These are phyloP conservation scores for Evernia prunastri DNA, from an alignment of 495 filamentous ascomycete species.

Conservation along the genomic window DNA sequence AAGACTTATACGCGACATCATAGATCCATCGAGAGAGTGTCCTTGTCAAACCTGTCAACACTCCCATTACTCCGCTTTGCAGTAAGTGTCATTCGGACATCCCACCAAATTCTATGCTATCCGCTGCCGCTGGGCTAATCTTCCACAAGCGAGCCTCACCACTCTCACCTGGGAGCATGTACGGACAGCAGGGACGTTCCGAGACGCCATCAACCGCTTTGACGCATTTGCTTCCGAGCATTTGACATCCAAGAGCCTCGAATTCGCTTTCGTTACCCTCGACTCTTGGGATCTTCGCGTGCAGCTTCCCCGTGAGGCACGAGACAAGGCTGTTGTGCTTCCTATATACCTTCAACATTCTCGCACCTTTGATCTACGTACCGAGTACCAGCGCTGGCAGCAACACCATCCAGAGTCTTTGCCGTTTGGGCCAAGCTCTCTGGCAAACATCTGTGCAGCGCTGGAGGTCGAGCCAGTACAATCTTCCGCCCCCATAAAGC, in stretches of 20 bases:
- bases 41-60: constrained; percentile 96
- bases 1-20: constrained; percentile 6
- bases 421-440: constrained; percentile 88
- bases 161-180: constrained; percentile 99
- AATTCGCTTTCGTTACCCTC: constrained; percentile 96
- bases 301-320: constrained; percentile 91
- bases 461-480: constrained; percentile 96
- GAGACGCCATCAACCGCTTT: constrained; percentile 92
- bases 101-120: constrained; percentile 16
- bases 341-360: constrained; percentile 98
- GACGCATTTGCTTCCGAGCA: constrained; percentile 88
- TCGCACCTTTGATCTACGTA: constrained; percentile 89
- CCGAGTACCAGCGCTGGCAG: constrained; percentile 97
- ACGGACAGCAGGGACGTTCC: constrained; percentile 89
- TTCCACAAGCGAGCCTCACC: constrained; percentile 75
- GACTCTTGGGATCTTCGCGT: constrained; percentile 98
- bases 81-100: constrained; percentile 58
- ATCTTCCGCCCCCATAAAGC: constrained; percentile 94
- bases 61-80: constrained; percentile 95
- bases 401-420: constrained; percentile 95
- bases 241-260: constrained; percentile 72
- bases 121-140: constrained; percentile 21
- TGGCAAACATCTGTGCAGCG: constrained; percentile 95
- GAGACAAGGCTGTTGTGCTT: constrained; percentile 93
- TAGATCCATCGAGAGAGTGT: constrained; percentile 92